A percentile compares a stretch with the other conserved stretches of the same genome.
Conservation (phyloP, 208 protist genomes). For the Balamuthia mandrillaris region DNA sequence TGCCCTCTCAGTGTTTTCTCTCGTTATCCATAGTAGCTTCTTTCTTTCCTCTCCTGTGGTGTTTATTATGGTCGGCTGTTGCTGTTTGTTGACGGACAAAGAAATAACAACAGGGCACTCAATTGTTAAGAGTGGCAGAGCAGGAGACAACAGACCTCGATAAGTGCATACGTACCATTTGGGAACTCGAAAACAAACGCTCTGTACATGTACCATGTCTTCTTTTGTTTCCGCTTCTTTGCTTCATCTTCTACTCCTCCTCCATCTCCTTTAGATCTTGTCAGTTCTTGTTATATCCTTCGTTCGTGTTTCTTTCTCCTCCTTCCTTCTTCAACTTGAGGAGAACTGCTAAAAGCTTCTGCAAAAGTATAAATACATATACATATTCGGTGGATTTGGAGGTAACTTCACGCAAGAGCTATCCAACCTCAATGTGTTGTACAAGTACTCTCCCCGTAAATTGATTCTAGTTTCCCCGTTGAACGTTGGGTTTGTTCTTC, state of each 20-base stretch:
- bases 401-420: conserved; percentile 33
- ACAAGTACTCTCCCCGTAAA: neutral
- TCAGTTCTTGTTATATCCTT: too few relatives aligned
- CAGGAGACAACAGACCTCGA: conserved; percentile 28
- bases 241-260: neutral
- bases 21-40: neutral
- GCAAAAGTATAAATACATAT: neutral
- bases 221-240: neutral
- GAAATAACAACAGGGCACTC: neutral
- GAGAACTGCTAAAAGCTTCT: neutral
- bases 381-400: neutral
- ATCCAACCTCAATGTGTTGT: conserved; percentile 19
- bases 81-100: too few relatives aligned
- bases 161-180: neutral
- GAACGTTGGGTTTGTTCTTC: too few relatives aligned
- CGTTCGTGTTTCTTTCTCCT: too few relatives aligned
- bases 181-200: neutral
- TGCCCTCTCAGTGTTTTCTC: neutral
- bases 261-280: too few relatives aligned
- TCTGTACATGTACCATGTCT: neutral
- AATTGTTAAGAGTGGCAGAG: neutral
- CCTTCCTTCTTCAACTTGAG: too few relatives aligned
- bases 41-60: neutral
- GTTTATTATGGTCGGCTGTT: too few relatives aligned
- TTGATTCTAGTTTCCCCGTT: neutral